Evolutionary conservation across 495 filamentous ascomycete species (phyloP), one percentile per base, ranked within the genome.

Genomic region (Xylaria grammica): DNA sequence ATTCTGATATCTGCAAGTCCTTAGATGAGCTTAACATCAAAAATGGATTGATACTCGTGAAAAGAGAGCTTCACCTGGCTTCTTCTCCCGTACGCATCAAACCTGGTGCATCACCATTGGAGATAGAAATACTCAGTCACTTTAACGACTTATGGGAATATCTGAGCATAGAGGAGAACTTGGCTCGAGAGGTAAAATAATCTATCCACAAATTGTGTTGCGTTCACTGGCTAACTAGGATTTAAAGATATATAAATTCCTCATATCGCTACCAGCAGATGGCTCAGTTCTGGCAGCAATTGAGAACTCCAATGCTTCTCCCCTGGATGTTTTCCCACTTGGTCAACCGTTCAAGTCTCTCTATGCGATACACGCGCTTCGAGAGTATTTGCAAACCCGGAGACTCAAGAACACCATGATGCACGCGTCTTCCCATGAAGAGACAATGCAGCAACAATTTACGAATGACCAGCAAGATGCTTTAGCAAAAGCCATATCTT

Each of bases 121-220:
- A 96, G 65, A 78, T 81, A 15, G 91, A 94, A 65, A 87, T 98
- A 22, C 76, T 96, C 60, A 86, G 89, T 60, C 91, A 96, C 75
- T 96, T 97, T 72, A 86, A 92, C 58, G 87, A 94, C 60, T 77
- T 99, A 9, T 97, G 94, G 81, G 84, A 86, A 19, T 88, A 94
- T 67, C 83, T 99, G 40, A 85, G 86, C 55, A 86, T 95, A 72
- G 84, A 91, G 45, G 91, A 92, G 63, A 82, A 81, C 45, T 76
- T 95, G 17, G 87, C 90, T n/a, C 79, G 83, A 67, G 86, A 89
- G 75, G 87, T 91, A 78, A 65, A 74, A 63, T 26, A 19, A 5
- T 38, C n/a, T 20, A n/a, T n/a, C 15, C 49, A 5, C 29, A 26
- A 9, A 34, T 40, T 2, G 15, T 38, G 17, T 11, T 38, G 4